phyloP scores from a whole-genome alignment of 2,329 filamentous ascomycete genomes.

The Epichloe uncinata region DNA sequence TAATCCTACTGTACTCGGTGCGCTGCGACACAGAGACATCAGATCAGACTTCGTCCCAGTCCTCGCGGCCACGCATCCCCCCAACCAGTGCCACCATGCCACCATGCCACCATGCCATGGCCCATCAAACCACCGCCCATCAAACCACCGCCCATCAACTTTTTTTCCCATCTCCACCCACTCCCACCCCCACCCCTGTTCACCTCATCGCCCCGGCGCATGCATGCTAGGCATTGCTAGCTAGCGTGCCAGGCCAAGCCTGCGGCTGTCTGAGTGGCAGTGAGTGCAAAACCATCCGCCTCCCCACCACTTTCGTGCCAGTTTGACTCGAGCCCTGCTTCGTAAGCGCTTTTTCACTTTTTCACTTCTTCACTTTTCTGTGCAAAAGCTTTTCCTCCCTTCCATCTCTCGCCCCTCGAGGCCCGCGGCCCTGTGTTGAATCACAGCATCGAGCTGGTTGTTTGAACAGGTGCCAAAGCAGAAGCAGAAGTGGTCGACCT shows the following conservation, averaged over 20 bases:
- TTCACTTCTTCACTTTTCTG: background rate
- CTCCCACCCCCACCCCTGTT: background rate
- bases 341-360: background rate
- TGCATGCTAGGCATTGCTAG: too few species aligned
- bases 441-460: constrained; percentile 3
- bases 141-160: too few species aligned
- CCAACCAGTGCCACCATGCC: background rate
- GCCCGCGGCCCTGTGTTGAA: constrained; percentile 3
- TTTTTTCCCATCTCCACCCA: too few species aligned
- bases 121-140: too few species aligned
- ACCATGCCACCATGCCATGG: too few species aligned
- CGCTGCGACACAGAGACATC: background rate
- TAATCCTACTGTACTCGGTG: background rate
- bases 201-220: background rate
- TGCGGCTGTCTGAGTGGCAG: background rate
- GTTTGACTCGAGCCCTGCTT: background rate
- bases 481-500: background rate
- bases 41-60: too few species aligned
- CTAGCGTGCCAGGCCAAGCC: background rate
- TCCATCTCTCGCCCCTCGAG: constrained; percentile 1
- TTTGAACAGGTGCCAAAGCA: background rate
- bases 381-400: too few species aligned
- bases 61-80: too few species aligned
- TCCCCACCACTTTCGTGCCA: constrained; percentile 3
- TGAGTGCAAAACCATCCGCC: constrained; percentile 5